Base-by-base conservation (phyloP, 371 early-diverging fungal genomes). In the Mortierella sp. region DNA sequence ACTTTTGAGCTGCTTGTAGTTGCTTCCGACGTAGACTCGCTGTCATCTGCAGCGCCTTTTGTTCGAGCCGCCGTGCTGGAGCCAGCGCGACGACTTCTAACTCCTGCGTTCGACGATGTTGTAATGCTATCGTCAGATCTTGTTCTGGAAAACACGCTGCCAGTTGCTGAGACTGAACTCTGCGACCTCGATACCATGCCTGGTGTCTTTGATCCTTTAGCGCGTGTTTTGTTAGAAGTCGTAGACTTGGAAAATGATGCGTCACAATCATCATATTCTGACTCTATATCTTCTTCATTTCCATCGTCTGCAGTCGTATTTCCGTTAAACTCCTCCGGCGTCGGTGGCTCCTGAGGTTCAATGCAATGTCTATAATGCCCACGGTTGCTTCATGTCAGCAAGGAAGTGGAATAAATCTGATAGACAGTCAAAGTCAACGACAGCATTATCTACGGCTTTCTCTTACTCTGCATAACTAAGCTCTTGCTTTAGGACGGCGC, bases 401-500 rank as follows among this genome's bases (percentile, higher is more conserved):
- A 28, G 55, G 30, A 18, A 24, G 18, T 28, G 10, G 12, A 18
- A 30, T 20, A 51, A 18, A 12, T 47, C 5, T 10, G 1, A 45
- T 39, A 14, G 2, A 26, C 28, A 16, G n/a, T 49, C 30, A 2
- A 63, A 5, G 26, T 9, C 32, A 37, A 32, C 37, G 6, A 39
- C 26, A 30, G 54, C 20, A 5, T 26, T 8, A 26, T 58, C 58
- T n/a, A 32, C n/a, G 26, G 32, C 12, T 39, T 5, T 26, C 6
- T 57, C 64, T 32, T 74, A 74, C 74, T 26, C 39, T 26, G 30
- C 5, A 43, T 51, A 60, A 10, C 68, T 64, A 8, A 67, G 4
- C 0, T 57, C 24, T 24, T 74, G 74, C 4, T 58, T 32, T 2
- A 74, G n/a, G 32, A 74, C 51, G 18, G 60, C 18, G 14, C 30